Evolutionary conservation across 1,284 basidiomycete genomes (phyloP), one percentile per base, ranked within the genome.

Genomic region (Meira nashicola): DNA sequence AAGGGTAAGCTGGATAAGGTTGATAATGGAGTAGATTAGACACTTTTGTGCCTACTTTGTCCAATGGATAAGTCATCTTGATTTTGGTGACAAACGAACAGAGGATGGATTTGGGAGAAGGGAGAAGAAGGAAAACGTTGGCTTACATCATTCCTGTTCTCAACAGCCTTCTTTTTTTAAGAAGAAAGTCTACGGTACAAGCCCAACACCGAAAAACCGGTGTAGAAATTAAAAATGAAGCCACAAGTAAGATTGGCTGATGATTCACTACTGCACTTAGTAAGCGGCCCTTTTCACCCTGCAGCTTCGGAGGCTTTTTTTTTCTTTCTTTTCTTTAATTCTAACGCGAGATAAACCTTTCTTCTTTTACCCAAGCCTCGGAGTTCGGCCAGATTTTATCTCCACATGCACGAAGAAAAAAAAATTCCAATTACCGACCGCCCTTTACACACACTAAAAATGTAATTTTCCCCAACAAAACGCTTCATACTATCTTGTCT

Each of bases 1-100:
- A 38, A 6, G 67, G 65, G 23, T 69, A 69, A 23, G 47, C 39
- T n/a, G 67, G 67, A n/a, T 57, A 55, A 0, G 65, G 65, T n/a
- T 60, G 60, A 10, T 54, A 50, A 11, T n/a, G 25, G 33, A 66
- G 39, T 5, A 49, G 40, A 11, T 57, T 52, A 50, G 55, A 57
- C 11, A 52, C 46, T 11, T 54, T 47, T 0, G 54, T 50, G 17
- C 56, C 57, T 1, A 43, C 43, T 12, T 46, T 41, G 48, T 69
- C 67, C 46, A 67, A 53, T 10, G 67, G 67, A 47, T 69, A 69
- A 12, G 21, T 28, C 28, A 33, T 47, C 14, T 33, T 56, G 10
- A n/a, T n/a, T n/a, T n/a, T n/a, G n/a, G n/a, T n/a, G 15, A 43
- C 3, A 21, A 10, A 21, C 19, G 10, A 6, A 15, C 4, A 21